Conservation (phyloP, 164 flowering plant species). For the Houttuynia cordata region DNA sequence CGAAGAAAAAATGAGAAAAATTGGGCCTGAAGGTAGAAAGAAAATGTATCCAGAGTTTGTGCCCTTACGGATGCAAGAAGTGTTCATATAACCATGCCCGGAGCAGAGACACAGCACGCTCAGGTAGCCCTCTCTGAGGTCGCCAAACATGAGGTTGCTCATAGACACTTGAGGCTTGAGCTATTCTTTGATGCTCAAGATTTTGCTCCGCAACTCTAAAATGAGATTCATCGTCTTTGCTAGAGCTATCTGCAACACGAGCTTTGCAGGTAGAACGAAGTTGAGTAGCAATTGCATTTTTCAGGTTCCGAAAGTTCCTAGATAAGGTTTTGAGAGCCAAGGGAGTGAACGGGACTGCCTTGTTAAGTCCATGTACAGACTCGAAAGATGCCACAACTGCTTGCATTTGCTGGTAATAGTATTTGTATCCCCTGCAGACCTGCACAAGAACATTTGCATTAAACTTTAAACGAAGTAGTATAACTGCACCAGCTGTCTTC, state of each 20-base stretch:
- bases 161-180: constrained; percentile 26
- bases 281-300: constrained; percentile 58
- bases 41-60: neutral
- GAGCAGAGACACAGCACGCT: constrained; percentile 72
- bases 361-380: constrained; percentile 65
- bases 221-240: constrained; percentile 23
- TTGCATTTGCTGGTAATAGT: constrained; percentile 69
- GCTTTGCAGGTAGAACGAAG: constrained; percentile 30
- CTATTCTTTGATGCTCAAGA: constrained; percentile 22
- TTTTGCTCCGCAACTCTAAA: constrained; percentile 20
- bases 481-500: neutral
- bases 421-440: constrained; percentile 74
- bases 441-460: constrained; percentile 3
- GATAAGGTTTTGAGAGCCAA: constrained; percentile 58
- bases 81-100: constrained; percentile 83
- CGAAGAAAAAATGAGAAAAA: neutral
- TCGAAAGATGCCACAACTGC: constrained; percentile 69
- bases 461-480: too few species aligned
- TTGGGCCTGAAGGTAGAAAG: too few species aligned
- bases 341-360: constrained; percentile 62
- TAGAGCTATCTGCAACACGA: constrained; percentile 17
- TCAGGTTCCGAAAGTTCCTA: constrained; percentile 57
- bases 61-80: constrained; percentile 83
- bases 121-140: constrained; percentile 89
- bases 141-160: constrained; percentile 68